A percentile compares a stretch with the other conserved stretches of the same genome.
phyloP scores from a whole-genome alignment of 2,329 filamentous ascomycete genomes.

The Lomentospora prolificans region DNA sequence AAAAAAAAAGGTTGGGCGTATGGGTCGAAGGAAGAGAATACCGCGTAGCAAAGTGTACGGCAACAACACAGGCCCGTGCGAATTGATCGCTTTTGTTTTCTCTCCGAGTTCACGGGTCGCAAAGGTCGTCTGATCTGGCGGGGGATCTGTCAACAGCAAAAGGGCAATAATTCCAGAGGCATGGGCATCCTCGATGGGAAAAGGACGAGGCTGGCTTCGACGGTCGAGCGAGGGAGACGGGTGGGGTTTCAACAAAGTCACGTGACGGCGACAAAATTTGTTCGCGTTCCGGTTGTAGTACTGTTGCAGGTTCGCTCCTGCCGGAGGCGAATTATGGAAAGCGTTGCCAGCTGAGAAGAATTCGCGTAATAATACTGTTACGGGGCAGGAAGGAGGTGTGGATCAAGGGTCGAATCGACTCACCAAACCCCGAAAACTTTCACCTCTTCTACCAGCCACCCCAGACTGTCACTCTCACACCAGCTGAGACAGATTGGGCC shows the following conservation, averaged over 20 bases:
- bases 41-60: neutral
- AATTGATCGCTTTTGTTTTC: neutral
- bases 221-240: neutral
- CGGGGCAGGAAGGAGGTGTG: neutral
- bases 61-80: neutral
- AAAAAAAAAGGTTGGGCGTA: neutral
- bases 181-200: neutral
- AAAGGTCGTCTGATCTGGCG: neutral
- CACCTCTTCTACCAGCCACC: too few relatives aligned
- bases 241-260: conserved; percentile 5
- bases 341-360: too few relatives aligned
- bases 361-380: too few relatives aligned
- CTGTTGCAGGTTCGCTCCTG: neutral
- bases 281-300: neutral
- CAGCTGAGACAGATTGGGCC: neutral
- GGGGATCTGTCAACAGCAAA: neutral
- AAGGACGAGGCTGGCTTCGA: conserved; percentile 6
- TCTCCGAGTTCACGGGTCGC: neutral
- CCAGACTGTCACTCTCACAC: neutral
- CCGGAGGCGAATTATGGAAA: neutral
- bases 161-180: neutral
- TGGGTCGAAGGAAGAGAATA: neutral
- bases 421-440: too few relatives aligned
- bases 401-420: neutral
- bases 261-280: neutral